Percentiles rank a stretch among this genome's conserved stretches.
These are phyloP conservation scores for Leccinum subfulvum DNA, from an alignment of 1,284 basidiomycete species.

Conservation along the genomic window DNA sequence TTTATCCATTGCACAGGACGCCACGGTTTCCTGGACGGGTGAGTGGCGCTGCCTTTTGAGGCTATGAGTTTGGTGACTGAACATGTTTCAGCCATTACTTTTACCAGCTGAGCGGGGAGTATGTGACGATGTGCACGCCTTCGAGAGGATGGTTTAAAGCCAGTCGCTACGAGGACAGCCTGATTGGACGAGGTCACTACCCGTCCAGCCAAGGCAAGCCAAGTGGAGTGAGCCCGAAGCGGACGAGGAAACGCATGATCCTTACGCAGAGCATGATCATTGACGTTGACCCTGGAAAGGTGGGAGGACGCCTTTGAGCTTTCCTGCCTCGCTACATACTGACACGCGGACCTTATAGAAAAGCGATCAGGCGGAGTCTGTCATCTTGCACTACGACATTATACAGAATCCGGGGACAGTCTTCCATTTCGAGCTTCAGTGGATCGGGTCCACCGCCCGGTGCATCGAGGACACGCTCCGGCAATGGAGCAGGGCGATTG, in stretches of 20 bases:
- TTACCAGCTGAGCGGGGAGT: slow-evolving; percentile 80
- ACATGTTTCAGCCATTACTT: slow-evolving; percentile 69
- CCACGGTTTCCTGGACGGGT: slow-evolving; percentile 87
- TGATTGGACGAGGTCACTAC: slow-evolving; percentile 38
- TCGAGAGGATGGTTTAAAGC: slow-evolving; percentile 60
- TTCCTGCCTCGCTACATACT: slow-evolving; percentile 5
- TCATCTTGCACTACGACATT: slow-evolving; percentile 87
- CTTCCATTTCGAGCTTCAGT: slow-evolving; percentile 96
- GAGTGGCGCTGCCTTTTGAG: slow-evolving; percentile 24
- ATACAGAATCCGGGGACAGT: slow-evolving; percentile 89
- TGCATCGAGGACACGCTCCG: slow-evolving; percentile 90
- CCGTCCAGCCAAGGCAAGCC: slow-evolving; percentile 39
- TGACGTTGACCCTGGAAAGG: slow-evolving; percentile 81
- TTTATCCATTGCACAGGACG: slow-evolving; percentile 78
- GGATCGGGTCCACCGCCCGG: slow-evolving; percentile 96
- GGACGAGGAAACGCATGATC: slow-evolving; percentile 65
- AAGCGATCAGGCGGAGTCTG: slow-evolving; percentile 85
- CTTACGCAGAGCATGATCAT: slow-evolving; percentile 86
- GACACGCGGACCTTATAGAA: slow-evolving; percentile 41
- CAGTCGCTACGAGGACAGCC: slow-evolving; percentile 43
- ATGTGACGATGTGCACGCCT: slow-evolving; percentile 65
- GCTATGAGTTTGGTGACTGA: slow-evolving; percentile 3
- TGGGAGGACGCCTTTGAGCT: slow-evolving; percentile 29
- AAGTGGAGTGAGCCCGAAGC: slow-evolving; percentile 41
- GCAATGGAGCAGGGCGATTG: slow-evolving; percentile 82